Conservation (phyloP, 768 basidiomycete species). For the Collybia sp. region DNA sequence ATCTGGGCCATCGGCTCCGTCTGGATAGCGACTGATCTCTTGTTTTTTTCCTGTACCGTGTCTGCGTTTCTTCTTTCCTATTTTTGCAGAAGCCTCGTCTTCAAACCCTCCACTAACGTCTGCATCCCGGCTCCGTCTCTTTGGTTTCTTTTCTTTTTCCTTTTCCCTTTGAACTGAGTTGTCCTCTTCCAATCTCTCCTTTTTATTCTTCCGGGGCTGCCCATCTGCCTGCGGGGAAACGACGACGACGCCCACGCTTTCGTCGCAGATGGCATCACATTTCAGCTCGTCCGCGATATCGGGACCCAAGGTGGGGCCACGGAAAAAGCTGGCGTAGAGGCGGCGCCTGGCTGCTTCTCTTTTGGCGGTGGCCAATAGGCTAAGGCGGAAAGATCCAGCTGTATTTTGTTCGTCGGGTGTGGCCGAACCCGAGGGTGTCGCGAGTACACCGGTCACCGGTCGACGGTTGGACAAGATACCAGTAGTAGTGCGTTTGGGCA, state of each 20-base stretch:
- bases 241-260: not conserved
- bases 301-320: conserved; percentile 65
- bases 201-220: conserved; percentile 4
- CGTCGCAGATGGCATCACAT: conserved; percentile 7
- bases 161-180: conserved; percentile 13
- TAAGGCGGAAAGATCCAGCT: conserved; percentile 30
- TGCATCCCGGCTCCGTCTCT: conserved; percentile 9
- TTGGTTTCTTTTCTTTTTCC: conserved; percentile 14
- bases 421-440: conserved; percentile 38
- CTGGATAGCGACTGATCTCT: not conserved
- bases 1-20: conserved; percentile 1
- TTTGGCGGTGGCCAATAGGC: conserved; percentile 62
- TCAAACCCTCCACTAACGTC: not conserved
- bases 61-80: conserved; percentile 8
- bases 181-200: conserved; percentile 8
- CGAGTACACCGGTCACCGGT: conserved; percentile 46
- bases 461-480: conserved; percentile 74
- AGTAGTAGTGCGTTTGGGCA: conserved; percentile 58
- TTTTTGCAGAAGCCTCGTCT: conserved; percentile 2
- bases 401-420: conserved; percentile 26
- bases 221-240: conserved; percentile 1
- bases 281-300: conserved; percentile 20
- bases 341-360: conserved; percentile 70
- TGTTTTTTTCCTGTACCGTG: conserved; percentile 5
- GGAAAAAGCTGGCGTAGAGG: conserved; percentile 80